Base-by-base conservation (phyloP, 345 rosid genomes). In the Ceriops zippeliana region DNA sequence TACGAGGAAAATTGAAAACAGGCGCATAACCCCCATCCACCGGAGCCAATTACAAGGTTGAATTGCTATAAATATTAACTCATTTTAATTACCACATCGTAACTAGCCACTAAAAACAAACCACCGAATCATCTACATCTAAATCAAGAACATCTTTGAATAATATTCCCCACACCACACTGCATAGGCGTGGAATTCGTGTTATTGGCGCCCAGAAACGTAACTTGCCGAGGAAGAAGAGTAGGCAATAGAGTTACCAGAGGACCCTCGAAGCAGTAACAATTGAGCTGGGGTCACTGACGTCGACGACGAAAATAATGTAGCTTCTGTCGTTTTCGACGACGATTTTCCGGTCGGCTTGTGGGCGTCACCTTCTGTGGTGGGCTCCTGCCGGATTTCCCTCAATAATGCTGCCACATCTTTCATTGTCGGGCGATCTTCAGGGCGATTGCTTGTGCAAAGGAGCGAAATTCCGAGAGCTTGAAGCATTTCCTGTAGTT, bases 381-480 rank as follows among this genome's bases (percentile, higher is more conserved):
- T 0, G 8, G 77, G 70, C 13, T 84, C 93, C 8, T 89, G 87
- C 16, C 84, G 85, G 28, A 93, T 87, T 73, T 86, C 97, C 51
- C 69, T 83, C 56, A 90, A 71, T 53, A 93, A 72, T 5, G 87
- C 97, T 6, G 89, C 96, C 20, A 90, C 96, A 31, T 93, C 98
- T 76, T 90, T 93, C 96, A 90, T 90, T 19, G 88, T 76, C n/a
- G 98, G 98, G 1, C 97, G 96, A 61, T 93, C 97, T 3, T 86
- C 87, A 1, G 86, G 69, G 7, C 88, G 85, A 66, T 80, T 87
- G 81, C 87, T 89, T 0, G 90, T 88, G 76, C 96, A 93, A 0
- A 93, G 86, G 24, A 93, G 79, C 17, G 98, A 81, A 27, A 93
- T 90, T 34, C 93, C 97, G 5, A 93, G 78, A 3, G 89, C 88